Evolutionary conservation across 352 stramenopile genomes (phyloP).

Genomic region (Albugo candida): DNA sequence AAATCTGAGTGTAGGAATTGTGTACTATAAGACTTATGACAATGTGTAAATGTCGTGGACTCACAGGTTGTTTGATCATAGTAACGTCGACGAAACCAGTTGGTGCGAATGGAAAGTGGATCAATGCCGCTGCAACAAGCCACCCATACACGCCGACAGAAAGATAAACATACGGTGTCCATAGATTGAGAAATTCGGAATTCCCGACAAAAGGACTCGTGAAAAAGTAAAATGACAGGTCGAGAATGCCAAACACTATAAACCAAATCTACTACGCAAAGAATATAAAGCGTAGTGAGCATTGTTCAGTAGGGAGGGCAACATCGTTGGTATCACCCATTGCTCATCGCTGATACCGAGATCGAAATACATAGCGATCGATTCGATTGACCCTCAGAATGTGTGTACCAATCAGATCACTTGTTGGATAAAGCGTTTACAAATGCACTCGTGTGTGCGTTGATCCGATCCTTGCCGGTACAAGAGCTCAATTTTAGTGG

Average conservation of each 20-base stretch:
- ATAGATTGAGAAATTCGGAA: conserved; percentile 61
- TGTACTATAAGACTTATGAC: not conserved
- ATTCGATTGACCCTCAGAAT: too few species aligned
- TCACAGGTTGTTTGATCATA: conserved; percentile 62
- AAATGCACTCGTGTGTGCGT: too few species aligned
- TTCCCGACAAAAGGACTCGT: conserved; percentile 75
- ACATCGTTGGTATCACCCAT: too few species aligned
- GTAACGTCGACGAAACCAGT: conserved; percentile 54
- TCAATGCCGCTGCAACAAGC: conserved; percentile 49
- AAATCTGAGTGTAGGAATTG: conserved; percentile 21
- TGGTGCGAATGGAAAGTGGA: conserved; percentile 55
- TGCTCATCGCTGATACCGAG: too few species aligned
- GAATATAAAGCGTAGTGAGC: too few species aligned
- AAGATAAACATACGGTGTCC: conserved; percentile 79
- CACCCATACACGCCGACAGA: conserved; percentile 74
- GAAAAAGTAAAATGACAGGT: conserved; percentile 79
- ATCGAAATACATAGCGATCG: too few species aligned
- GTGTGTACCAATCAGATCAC: too few species aligned
- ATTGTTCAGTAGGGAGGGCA: too few species aligned
- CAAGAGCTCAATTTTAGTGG: too few species aligned
- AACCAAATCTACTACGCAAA: conserved; percentile 44
- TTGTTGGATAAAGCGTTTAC: too few species aligned
- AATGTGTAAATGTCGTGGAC: not conserved
- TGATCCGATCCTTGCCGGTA: too few species aligned
- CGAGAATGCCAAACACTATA: conserved; percentile 54